A percentile compares a stretch with the other conserved stretches of the same genome.
Conservation (phyloP, 2,329 filamentous ascomycete genomes). For the Aulographum hederae region DNA sequence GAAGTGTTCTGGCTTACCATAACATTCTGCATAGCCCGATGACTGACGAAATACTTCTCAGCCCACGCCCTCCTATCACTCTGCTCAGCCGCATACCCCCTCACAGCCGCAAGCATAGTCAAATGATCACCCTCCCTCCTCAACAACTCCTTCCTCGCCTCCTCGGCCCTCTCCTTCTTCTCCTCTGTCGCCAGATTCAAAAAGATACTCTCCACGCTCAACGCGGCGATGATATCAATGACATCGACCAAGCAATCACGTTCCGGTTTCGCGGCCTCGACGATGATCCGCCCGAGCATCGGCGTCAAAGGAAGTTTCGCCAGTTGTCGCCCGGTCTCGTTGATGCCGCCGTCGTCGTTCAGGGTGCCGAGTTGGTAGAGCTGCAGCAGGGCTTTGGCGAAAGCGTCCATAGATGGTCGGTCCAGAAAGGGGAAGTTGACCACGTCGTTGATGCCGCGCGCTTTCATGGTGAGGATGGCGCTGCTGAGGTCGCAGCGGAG, state of each 20-base stretch:
- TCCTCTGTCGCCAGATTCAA: conserved; percentile 40
- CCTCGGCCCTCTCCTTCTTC: conserved; percentile 37
- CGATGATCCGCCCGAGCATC: conserved; percentile 60
- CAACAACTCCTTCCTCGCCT: conserved; percentile 35
- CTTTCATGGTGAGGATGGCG: conserved; percentile 83
- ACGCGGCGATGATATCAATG: conserved; percentile 61
- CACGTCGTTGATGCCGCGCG: conserved; percentile 67
- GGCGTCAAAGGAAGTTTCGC: conserved; percentile 71
- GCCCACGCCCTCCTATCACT: conserved; percentile 42
- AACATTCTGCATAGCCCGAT: conserved; percentile 46
- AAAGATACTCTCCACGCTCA: conserved; percentile 48
- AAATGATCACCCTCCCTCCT: conserved; percentile 45
- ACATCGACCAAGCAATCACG: conserved; percentile 60
- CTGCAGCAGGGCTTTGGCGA: conserved; percentile 68
- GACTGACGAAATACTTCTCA: conserved; percentile 37
- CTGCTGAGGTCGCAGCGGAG: conserved; percentile 75
- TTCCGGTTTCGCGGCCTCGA: conserved; percentile 56
- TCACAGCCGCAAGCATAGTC: conserved; percentile 41
- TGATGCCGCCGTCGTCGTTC: conserved; percentile 54
- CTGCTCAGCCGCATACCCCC: conserved; percentile 38
- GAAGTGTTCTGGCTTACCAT: conserved; percentile 25
- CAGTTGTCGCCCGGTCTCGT: conserved; percentile 54
- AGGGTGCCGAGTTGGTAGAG: conserved; percentile 65
- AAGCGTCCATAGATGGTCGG: conserved; percentile 53
- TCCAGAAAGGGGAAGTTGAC: conserved; percentile 74